phyloP scores from a whole-genome alignment of 257 asterid species.

The Nicotiana tabacum region DNA sequence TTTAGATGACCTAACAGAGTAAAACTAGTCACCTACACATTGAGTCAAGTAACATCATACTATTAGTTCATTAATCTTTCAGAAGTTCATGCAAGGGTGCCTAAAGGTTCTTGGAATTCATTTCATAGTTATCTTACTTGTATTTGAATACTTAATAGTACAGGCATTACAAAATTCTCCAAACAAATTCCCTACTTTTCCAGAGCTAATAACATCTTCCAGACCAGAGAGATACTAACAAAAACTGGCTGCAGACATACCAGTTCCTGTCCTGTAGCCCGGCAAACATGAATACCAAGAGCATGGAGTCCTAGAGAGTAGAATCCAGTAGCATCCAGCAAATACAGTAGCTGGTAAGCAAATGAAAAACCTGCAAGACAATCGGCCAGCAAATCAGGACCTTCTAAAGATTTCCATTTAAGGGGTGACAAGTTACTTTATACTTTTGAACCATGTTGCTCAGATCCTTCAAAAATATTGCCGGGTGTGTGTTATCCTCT shows the following conservation, averaged over 20 bases:
- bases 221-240: slow-evolving; percentile 11
- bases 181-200: not conserved
- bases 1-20: not conserved
- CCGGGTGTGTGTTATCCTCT: too few relatives aligned
- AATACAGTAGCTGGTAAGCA: slow-evolving; percentile 89
- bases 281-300: slow-evolving; percentile 88
- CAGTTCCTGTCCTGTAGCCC: slow-evolving; percentile 99
- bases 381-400: not conserved
- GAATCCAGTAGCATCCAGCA: slow-evolving; percentile 97
- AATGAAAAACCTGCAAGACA: slow-evolving; percentile 68
- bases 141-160: not conserved
- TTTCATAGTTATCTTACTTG: not conserved
- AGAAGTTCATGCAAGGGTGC: not conserved
- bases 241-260: slow-evolving; percentile 32
- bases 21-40: not conserved
- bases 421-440: not conserved
- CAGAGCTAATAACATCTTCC: not conserved
- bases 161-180: not conserved
- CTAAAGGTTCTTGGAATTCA: not conserved
- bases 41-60: not conserved
- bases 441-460: too few relatives aligned
- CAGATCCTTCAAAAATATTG: too few relatives aligned
- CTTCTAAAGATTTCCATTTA: not conserved
- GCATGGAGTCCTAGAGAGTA: slow-evolving; percentile 85
- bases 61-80: not conserved